Conservation (phyloP, 192 early-diverging fungal genomes). For the Powellomyces hirtus region DNA sequence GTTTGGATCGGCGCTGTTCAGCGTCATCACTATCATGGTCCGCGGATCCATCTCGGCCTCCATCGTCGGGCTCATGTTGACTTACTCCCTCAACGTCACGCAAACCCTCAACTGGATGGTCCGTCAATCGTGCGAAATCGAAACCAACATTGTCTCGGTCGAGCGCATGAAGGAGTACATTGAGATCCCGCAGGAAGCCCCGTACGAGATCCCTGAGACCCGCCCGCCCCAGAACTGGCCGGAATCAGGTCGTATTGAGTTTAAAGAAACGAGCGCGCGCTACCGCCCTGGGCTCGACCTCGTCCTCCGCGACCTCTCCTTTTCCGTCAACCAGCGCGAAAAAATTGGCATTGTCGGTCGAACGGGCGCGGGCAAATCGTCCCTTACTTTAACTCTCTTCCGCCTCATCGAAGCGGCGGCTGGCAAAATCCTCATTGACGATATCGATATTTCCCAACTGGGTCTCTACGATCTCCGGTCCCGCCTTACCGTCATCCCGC, state of each 20-base stretch:
- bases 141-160: constrained; percentile 66
- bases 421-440: constrained; percentile 72
- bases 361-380: constrained; percentile 72
- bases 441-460: constrained; percentile 64
- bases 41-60: constrained; percentile 44
- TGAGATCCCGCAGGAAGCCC: constrained; percentile 75
- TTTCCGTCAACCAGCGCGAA: constrained; percentile 38
- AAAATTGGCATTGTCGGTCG: constrained; percentile 58
- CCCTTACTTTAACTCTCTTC: constrained; percentile 71
- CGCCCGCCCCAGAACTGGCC: constrained; percentile 63
- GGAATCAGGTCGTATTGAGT: constrained; percentile 67
- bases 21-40: constrained; percentile 61
- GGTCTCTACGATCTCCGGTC: constrained; percentile 72
- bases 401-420: constrained; percentile 71
- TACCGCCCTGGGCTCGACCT: constrained; percentile 79
- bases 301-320: constrained; percentile 59
- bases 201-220: constrained; percentile 49
- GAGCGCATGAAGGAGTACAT: constrained; percentile 83
- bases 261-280: constrained; percentile 73
- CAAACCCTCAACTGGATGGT: constrained; percentile 87
- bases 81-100: constrained; percentile 59
- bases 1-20: constrained; percentile 73
- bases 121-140: constrained; percentile 82
- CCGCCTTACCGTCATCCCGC: constrained; percentile 78
- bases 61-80: constrained; percentile 64